Base-by-base conservation (phyloP, 305 asterid species). In the Vinca major region DNA sequence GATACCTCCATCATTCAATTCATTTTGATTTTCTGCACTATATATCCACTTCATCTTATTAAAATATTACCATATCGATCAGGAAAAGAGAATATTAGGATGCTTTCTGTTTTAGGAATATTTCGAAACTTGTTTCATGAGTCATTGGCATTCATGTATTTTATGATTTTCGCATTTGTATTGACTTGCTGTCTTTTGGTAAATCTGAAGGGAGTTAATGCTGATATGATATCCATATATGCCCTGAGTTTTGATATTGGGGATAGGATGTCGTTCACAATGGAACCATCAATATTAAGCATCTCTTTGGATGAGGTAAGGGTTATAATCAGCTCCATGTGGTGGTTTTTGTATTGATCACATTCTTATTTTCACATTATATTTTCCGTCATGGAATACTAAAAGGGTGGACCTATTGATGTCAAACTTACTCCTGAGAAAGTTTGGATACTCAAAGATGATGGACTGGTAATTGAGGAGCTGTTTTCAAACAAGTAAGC, bases 361-460 rank as follows among this genome's bases (percentile, higher is more conserved):
- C 21, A 26, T 43, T 71, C 53, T 65, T 39, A 50, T 51, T 70
- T 55, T 56, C 60, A 49, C 74, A 40, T 51, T 72, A 16, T 78
- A 63, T 14, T 74, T 65, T 43, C 10, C 72, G 51, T 65, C 71
- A 71, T 76, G 82, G 74, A 45, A 69, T 73, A 66, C 60, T 68
- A 51, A 50, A 73, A 93, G 97, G 96, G 81, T 74, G 92, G 78
- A 74, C 82, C 75, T 41, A 73, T 91, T 77, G 99, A 93, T 81
- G 87, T 93, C 74, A 89, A 79, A 74, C 84, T 93, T 76, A 73
- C 88, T 63, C 80, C 83, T 17, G 76, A 82, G 78, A 80, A 84
- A 76, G 82, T 90, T 73, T 93, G 94, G 95, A 80, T 91, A 75
- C 96, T 93, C 66, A 86, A 86, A 74, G 95, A 89, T 79, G 87